Base-by-base conservation (phyloP, 2,329 filamentous ascomycete species). In the Chrysoporthe deuterocubensis region DNA sequence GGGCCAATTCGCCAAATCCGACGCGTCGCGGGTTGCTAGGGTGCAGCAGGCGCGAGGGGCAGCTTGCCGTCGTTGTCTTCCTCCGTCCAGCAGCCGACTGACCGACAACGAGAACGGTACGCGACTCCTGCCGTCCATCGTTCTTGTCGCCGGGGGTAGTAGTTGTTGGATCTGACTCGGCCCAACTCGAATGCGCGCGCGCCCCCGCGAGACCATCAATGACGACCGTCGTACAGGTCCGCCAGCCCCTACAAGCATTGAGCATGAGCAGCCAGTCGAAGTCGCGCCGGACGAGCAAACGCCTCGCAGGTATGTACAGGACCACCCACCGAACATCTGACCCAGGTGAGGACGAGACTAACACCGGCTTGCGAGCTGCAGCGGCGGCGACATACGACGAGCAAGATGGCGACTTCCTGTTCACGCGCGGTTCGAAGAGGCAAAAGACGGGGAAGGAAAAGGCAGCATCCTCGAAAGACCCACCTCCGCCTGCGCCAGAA, bases 331-430 rank as follows among this genome's bases (percentile, higher is more conserved):
- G 11, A 5, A 58, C 16, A 6, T 21, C 8, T 40, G 16, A 58
- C 34, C 16, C 8, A 58, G 16, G n/a, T 42, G 56, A 58, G 62
- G 32, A 9, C 18, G 43, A 60, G 26, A 46, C 48, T 54, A 60
- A 70, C 54, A 8, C 9, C 11, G 21, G 14, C 18, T 64, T 44
- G 40, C 26, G 7, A 16, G 3, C 48, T 14, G 59, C 67, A 76
- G 76, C 73, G 66, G 66, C 74, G 62, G 73, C 75, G 61, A 83
- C 79, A 70, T 90, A 90, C 73, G 90, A 92, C 73, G 91, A 94
- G 77, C 87, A 91, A 74, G 89, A 92, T 81, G 92, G 91, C 73
- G 92, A 92, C 71, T 94, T 94, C 73, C 83, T 88, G 67, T 94
- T 94, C 76, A 88, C 89, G 71, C 87, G 91, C 72, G 89, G 85